phyloP scores from a whole-genome alignment of 305 asterid genomes.

The Fraxinus baroniana region DNA sequence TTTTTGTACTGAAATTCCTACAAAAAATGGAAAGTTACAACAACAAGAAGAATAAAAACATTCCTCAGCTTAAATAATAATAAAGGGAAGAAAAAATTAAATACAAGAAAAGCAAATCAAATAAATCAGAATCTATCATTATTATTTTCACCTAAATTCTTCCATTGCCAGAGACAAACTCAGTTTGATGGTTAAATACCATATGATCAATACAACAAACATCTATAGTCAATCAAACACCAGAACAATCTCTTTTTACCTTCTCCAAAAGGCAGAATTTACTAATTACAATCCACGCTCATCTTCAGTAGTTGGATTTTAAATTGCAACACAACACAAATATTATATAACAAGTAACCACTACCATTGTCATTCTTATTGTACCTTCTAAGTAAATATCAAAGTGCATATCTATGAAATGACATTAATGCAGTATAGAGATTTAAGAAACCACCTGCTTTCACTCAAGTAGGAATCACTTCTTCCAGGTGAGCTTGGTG shows the following conservation, averaged over 20 bases:
- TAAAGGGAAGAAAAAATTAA: background rate
- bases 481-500: conserved; percentile 40
- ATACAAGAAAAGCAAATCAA: background rate
- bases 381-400: background rate
- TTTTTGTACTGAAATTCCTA: background rate
- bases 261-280: background rate
- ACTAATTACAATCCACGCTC: background rate
- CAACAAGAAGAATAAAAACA: background rate
- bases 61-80: background rate
- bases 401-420: background rate
- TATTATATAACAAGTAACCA: background rate
- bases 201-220: background rate
- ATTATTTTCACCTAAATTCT: background rate
- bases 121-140: background rate
- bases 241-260: background rate
- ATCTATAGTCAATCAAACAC: background rate
- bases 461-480: conserved; percentile 79
- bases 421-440: background rate
- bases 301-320: background rate
- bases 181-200: background rate
- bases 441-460: conserved; percentile 52
- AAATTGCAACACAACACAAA: background rate
- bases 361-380: background rate
- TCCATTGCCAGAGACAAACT: background rate
- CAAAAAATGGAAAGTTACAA: background rate